Evolutionary conservation across 2,329 filamentous ascomycete species (phyloP).

Genomic region (Beauveria caledonica): DNA sequence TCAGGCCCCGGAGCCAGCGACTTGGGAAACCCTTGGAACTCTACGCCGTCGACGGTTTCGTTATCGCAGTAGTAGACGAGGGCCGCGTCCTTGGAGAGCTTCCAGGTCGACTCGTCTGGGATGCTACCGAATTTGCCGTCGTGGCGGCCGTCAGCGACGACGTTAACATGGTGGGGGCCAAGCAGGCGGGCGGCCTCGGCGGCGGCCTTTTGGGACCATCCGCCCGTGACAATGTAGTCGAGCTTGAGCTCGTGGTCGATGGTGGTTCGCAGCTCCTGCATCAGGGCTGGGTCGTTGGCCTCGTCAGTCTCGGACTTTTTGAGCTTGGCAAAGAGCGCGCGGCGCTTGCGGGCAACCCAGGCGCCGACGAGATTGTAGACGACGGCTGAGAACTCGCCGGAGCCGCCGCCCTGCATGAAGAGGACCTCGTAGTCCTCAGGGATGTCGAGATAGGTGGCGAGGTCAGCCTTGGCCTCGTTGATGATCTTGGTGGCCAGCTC

Average conservation of each 20-base stretch:
- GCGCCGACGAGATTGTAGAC: constrained; percentile 76
- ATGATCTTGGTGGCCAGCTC: constrained; percentile 70
- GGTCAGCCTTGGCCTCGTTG: constrained; percentile 65
- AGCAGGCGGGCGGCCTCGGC: constrained; percentile 74
- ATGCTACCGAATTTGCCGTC: constrained; percentile 82
- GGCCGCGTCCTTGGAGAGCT: constrained; percentile 57
- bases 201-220: constrained; percentile 80
- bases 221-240: constrained; percentile 86
- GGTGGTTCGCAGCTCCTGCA: constrained; percentile 53
- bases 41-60: constrained; percentile 89
- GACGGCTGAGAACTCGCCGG: constrained; percentile 74
- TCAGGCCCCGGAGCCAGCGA: constrained; percentile 48
- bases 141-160: constrained; percentile 59
- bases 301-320: constrained; percentile 40
- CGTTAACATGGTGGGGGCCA: constrained; percentile 71
- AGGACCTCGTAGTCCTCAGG: constrained; percentile 81
- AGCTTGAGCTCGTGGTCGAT: constrained; percentile 65
- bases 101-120: constrained; percentile 69
- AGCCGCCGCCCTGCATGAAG: constrained; percentile 82
- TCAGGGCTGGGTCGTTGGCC: constrained; percentile 39
- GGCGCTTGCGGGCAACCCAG: constrained; percentile 67
- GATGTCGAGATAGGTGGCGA: constrained; percentile 69
- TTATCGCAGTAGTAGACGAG: constrained; percentile 91
- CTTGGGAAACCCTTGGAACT: constrained; percentile 70
- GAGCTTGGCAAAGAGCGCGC: constrained; percentile 48